phyloP scores from a whole-genome alignment of 1,284 basidiomycete genomes.

The Moniliella sp. region DNA sequence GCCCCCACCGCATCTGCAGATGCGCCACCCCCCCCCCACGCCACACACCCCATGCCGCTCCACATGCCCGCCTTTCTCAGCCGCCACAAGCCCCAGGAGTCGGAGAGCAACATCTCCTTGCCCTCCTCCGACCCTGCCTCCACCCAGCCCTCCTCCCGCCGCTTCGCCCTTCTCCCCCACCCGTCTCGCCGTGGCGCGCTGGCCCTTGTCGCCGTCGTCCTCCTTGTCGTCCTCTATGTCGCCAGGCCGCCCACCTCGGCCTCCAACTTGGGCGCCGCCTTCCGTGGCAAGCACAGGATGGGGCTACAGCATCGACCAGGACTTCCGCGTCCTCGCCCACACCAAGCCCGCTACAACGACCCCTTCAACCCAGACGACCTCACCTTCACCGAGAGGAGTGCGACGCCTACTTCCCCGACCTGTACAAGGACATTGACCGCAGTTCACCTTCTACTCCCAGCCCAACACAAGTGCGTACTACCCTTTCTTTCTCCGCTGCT shows the following conservation, averaged over 20 bases:
- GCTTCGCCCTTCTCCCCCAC: background rate
- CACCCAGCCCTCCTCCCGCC: too few relatives aligned
- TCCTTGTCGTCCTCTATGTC: background rate
- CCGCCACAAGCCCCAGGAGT: background rate
- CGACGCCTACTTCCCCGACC: constrained; percentile 22
- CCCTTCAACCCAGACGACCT: constrained; percentile 23
- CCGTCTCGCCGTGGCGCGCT: background rate
- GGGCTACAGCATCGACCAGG: background rate
- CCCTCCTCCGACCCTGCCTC: too few relatives aligned
- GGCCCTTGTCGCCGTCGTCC: background rate
- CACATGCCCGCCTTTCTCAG: background rate
- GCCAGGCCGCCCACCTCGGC: background rate
- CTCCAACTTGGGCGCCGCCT: background rate
- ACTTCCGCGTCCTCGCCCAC: background rate
- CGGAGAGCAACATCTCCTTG: too few relatives aligned
- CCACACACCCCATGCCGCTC: background rate
- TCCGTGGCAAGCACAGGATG: background rate
- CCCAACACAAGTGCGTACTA: constrained; percentile 2
- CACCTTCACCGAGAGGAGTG: constrained; percentile 21
- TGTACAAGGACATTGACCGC: constrained; percentile 21
- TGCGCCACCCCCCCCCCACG: background rate
- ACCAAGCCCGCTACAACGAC: constrained; percentile 6
- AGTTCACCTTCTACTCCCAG: constrained; percentile 12
- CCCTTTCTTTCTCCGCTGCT: background rate
- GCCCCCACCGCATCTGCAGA: background rate